Base-by-base conservation (phyloP, 2,329 filamentous ascomycete species). In the Knufia petricola region DNA sequence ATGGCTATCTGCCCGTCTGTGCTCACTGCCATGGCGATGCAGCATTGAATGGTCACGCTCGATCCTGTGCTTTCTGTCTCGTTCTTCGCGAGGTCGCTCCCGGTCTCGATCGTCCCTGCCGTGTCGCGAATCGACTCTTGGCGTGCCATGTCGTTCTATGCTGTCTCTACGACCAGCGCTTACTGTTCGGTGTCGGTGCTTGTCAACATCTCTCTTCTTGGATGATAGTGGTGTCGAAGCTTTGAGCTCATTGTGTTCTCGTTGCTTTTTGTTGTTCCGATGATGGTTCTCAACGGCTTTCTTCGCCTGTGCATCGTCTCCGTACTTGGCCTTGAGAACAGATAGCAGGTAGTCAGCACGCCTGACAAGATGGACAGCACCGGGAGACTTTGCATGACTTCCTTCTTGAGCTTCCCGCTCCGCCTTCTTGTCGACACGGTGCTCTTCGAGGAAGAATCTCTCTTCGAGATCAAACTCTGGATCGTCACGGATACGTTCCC, bases 371-470 rank as follows among this genome's bases (percentile, higher is more conserved):
- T 98, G 92, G 23, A 98, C 92, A 19, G 92, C 90, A n/a, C 92
- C 92, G 3, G 92, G 92, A 2, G 90, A 94, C 61, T 94, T 94
- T 30, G 68, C 70, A 23, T 66, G 60, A 50, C 69, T 69, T 59
- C 81, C 81, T 54, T 78, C 69, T 15, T 87, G 83, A 13, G 72
- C 79, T 60, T 87, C 87, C 30, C 92, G 84, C 65, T 95, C 88
- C 60, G 92, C 89, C 64, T 96, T 96, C 69, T 94, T 92, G 65
- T 94, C 92, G 15, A 96, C 90, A n/a, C 90, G 85, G 64, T 96
- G 89, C 66, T 98, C 94, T 63, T 98, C 92, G 1, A 98, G 71
- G 69, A 94, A 98, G 63, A 96, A 86, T 62, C 95, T 96, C 59
- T 95, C 88, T 1, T 73, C 71, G 70, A 98, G 82, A 7, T 81